Evolutionary conservation across 371 early-diverging fungal species (phyloP).

Genomic region (Mucor mucedo): DNA sequence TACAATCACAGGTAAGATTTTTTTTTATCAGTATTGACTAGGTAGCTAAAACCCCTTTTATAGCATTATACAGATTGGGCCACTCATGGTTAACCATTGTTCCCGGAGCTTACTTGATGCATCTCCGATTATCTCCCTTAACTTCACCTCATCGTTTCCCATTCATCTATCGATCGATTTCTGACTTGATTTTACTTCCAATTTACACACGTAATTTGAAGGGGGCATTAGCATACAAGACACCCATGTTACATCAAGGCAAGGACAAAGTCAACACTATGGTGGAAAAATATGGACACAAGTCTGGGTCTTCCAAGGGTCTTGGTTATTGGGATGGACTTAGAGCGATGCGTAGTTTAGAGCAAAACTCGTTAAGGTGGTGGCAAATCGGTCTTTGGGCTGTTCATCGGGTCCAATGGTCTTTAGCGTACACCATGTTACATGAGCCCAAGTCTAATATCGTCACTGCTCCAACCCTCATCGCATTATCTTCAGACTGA

Average conservation of each 20-base stretch:
- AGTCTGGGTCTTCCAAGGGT: slow-evolving; percentile 16
- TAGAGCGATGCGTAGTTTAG: slow-evolving; percentile 34
- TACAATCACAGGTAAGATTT: slow-evolving; percentile 25
- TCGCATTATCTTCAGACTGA: slow-evolving; percentile 19
- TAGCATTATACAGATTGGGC: slow-evolving; percentile 45
- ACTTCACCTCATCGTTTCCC: slow-evolving; percentile 54
- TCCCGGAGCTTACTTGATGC: slow-evolving; percentile 44
- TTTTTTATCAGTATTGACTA: not conserved
- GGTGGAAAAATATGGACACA: slow-evolving; percentile 34
- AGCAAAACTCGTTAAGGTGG: slow-evolving; percentile 35
- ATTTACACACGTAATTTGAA: slow-evolving; percentile 42
- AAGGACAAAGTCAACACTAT: slow-evolving; percentile 23
- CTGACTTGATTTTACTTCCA: slow-evolving; percentile 43
- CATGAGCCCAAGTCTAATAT: slow-evolving; percentile 46
- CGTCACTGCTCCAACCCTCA: slow-evolving; percentile 36
- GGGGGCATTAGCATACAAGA: slow-evolving; percentile 27
- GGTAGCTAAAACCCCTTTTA: not conserved
- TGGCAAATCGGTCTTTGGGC: slow-evolving; percentile 43
- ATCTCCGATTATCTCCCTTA: slow-evolving; percentile 44
- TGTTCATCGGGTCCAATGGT: slow-evolving; percentile 47
- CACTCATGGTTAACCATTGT: slow-evolving; percentile 46
- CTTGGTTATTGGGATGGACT: slow-evolving; percentile 49
- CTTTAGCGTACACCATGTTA: slow-evolving; percentile 46
- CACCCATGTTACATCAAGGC: slow-evolving; percentile 29
- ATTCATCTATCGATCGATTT: slow-evolving; percentile 44